Conservation (phyloP, 225 moss, liverwort and hornwort species). For the Bryoerythrophyllum caledonicum region DNA sequence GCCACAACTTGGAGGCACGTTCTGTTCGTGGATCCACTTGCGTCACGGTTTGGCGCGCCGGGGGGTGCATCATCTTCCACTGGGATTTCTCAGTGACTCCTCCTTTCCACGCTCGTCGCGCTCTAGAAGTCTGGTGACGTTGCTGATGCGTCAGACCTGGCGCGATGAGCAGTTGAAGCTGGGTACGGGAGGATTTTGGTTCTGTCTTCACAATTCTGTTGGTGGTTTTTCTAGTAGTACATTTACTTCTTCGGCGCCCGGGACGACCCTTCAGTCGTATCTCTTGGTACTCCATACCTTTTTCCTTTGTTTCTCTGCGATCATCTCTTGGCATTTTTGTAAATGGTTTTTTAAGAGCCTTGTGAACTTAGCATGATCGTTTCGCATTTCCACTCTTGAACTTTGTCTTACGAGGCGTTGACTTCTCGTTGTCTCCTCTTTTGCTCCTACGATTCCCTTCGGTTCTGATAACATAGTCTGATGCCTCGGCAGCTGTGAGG, state of each 20-base stretch:
- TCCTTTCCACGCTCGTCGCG: neutral
- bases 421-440: neutral
- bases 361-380: neutral
- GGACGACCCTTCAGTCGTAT: neutral
- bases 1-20: no score
- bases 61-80: no score
- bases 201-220: neutral
- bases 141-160: neutral
- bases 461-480: neutral
- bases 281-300: neutral
- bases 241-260: neutral
- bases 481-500: neutral
- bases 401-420: conserved; percentile 1
- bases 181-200: neutral
- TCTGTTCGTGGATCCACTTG: no score
- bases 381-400: neutral
- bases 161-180: neutral
- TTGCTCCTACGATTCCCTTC: neutral
- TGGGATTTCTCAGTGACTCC: no score
- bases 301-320: neutral
- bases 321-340: neutral
- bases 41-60: no score
- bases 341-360: neutral
- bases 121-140: neutral
- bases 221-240: neutral